phyloP scores from a whole-genome alignment of 1,284 basidiomycete genomes.

The Trametes hirsuta region DNA sequence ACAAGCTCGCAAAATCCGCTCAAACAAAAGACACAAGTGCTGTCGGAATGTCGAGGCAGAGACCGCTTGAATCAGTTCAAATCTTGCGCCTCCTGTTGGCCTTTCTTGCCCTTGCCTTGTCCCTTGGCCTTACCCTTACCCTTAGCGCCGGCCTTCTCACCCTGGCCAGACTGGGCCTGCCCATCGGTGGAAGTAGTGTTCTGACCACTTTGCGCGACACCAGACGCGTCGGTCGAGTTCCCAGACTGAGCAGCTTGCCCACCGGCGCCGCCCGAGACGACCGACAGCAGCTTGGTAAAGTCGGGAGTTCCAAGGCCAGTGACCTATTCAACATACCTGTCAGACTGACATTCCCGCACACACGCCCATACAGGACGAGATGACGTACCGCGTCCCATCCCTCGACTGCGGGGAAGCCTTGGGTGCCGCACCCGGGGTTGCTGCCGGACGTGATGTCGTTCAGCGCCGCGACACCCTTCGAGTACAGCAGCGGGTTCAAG shows the following conservation, averaged over 20 bases:
- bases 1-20: background rate
- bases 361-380: background rate
- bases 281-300: slow-evolving; percentile 51
- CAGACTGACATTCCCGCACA: background rate
- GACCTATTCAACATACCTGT: slow-evolving; percentile 38
- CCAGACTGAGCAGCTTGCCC: background rate
- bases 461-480: slow-evolving; percentile 38
- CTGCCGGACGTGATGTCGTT: slow-evolving; percentile 31
- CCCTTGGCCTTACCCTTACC: slow-evolving; percentile 4
- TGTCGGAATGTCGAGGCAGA: background rate
- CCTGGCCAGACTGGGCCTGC: background rate
- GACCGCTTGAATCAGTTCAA: background rate
- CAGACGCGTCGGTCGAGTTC: slow-evolving; percentile 5
- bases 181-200: background rate
- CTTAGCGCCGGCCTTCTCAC: background rate
- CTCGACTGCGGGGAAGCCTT: slow-evolving; percentile 37
- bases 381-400: slow-evolving; percentile 42
- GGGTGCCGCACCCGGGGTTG: slow-evolving; percentile 39
- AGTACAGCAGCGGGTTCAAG: slow-evolving; percentile 58
- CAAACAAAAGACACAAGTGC: background rate
- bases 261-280: slow-evolving; percentile 13
- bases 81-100: background rate
- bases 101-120: slow-evolving; percentile 5
- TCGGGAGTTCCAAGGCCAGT: slow-evolving; percentile 68
- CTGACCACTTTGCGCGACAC: background rate